Evolutionary conservation across 1,139 yeast genomes (phyloP), one percentile per base, ranked within the genome.

Genomic region (Magnusiomyces magnusii): DNA sequence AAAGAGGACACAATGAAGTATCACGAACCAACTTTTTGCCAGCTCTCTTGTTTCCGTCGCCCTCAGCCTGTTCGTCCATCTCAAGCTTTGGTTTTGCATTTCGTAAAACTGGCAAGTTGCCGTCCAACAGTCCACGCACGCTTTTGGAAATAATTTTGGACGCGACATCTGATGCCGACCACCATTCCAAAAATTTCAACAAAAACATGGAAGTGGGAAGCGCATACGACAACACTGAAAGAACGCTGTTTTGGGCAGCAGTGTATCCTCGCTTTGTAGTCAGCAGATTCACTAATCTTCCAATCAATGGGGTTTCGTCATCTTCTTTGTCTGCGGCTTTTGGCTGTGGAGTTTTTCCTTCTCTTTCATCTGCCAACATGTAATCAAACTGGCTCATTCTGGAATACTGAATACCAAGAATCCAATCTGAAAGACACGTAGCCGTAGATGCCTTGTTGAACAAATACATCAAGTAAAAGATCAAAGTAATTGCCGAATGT

Each of bases 151-250:
- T 75, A 54, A 89, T 72, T 65, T 84, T 84, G 3, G 80, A 75
- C 0, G 90, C 85, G 67, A 90, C 81, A 63, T 87, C 90, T 21
- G 92, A 84, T 52, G 88, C 82, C 63, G 86, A 85, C 96, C 97
- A 92, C 98, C 98, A 92, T 71, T 93, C 98, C 57, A 91, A 78
- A 66, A 93, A 90, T 72, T 91, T 90, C 63, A 93, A 78, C 42
- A 87, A 70, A 70, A 93, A 92, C 61, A 93, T 87, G 1, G 96
- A 89, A 0, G 87, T 80, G 0, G 98, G 98, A 74, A 93, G 83
- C 39, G 87, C 76, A 56, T 74, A 71, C 17, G 72, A 65, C 41
- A 71, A 63, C 0, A 65, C 65, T 1, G 67, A 58, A 19, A 68
- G 62, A 7, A 65, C 55, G 15, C 57, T 1, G 82, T 81, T 36